These are phyloP conservation scores for Plasmodium gaboni DNA, from an alignment of 169 alveolate genomes.

Conservation along the genomic window DNA sequence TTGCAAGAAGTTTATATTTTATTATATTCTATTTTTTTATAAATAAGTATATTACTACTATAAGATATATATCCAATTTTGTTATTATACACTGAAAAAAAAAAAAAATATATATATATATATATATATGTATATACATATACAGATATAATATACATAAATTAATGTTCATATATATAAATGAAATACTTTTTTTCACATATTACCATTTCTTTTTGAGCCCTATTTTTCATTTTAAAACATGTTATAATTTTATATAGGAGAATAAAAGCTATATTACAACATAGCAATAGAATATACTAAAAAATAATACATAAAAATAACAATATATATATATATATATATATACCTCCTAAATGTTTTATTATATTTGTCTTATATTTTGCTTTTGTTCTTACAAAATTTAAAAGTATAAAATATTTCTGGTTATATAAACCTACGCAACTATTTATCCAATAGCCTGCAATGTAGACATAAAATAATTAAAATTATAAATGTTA, in stretches of 20 bases:
- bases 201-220: slow-evolving; percentile 20
- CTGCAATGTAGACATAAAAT: slow-evolving; percentile 4
- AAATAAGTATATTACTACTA: slow-evolving; percentile 10
- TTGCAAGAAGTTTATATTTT: not conserved
- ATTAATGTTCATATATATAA: not conserved
- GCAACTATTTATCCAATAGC: slow-evolving; percentile 90
- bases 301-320: slow-evolving; percentile 20
- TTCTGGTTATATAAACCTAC: slow-evolving; percentile 91
- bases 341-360: not conserved
- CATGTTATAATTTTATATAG: slow-evolving; percentile 42
- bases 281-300: slow-evolving; percentile 54
- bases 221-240: not conserved
- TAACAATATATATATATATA: not conserved
- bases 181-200: not conserved
- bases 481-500: not conserved
- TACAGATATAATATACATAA: too few relatives aligned
- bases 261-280: slow-evolving; percentile 19
- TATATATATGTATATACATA: not conserved
- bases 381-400: slow-evolving; percentile 32
- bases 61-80: slow-evolving; percentile 32
- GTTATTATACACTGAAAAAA: slow-evolving; percentile 39
- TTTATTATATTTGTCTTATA: not conserved
- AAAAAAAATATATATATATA: not conserved
- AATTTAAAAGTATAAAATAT: slow-evolving; percentile 81
- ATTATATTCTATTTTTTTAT: not conserved